Evolutionary conservation across 164 flowering plant species (phyloP), one percentile per base, ranked within the genome.

Genomic region (Warburgia ugandensis): DNA sequence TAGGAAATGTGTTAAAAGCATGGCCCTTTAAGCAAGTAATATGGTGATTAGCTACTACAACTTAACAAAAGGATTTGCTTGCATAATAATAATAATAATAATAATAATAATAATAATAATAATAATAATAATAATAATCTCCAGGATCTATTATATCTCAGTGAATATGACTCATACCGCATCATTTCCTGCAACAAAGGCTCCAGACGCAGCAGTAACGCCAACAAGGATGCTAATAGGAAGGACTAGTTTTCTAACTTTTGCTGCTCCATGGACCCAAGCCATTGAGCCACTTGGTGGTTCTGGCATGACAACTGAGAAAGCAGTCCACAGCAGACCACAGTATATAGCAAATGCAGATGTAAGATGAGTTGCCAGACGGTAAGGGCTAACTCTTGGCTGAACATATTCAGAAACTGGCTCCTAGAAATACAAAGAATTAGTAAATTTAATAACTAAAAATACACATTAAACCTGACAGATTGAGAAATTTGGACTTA

Each of bases 111-210:
- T n/a, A n/a, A n/a, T n/a, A n/a, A n/a, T n/a, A n/a, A n/a, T n/a
- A n/a, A n/a, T n/a, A n/a, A n/a, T n/a, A n/a, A n/a, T n/a, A n/a
- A n/a, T n/a, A n/a, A n/a, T n/a, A n/a, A n/a, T n/a, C n/a, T n/a
- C n/a, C n/a, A n/a, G n/a, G n/a, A n/a, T n/a, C n/a, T n/a, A n/a
- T n/a, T n/a, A n/a, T n/a, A n/a, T n/a, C n/a, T n/a, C n/a, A 39
- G 10, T 48, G 3, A 40, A 31, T 19, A 19, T 21, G 11, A 45
- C 26, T 54, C 81, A 50, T 80, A 88, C 99, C 51, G 94, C 99
- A 73, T 92, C 97, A 77, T 92, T 92, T 64, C 99, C 99, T 31
- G 97, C 96, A 68, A 92, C 99, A 69, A 88, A 88, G 46, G 99
- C 96, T 53, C 99, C 97, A 26, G 97, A 88, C 35, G 89, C 45